Evolutionary conservation across 345 rosid genomes (phyloP), one percentile per base, ranked within the genome.

Genomic region (Anastatica hierochuntica): DNA sequence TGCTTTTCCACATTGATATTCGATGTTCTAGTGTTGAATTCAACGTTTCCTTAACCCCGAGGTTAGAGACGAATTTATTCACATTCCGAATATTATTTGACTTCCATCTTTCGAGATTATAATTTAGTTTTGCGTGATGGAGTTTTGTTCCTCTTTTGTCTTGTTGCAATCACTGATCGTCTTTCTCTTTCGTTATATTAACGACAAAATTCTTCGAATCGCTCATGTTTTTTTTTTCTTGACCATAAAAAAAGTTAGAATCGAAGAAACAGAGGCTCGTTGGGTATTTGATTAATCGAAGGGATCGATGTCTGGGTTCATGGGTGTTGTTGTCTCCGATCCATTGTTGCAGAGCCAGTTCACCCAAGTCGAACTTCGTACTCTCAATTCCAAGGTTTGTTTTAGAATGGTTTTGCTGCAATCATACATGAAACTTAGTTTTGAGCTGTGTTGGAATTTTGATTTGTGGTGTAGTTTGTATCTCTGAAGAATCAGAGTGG

Each of bases 361-460:
- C 67, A 83, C 87, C 1, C 96, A 90, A 73, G 85, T 82, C 14
- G 96, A 87, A 66, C 95, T 90, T 68, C 95, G 85, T 12, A 73
- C 85, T 73, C 95, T 90, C 51, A 71, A 74, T 44, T 63, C 96
- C 13, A 86, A 82, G 74, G 98, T 86, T 60, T 49, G 7, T 10
- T 14, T 40, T 17, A 24, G 33, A 16, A 51, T 37, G 27, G 4
- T 27, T 7, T 9, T 11, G 6, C 17, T 46, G 12, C 6, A 38
- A 49, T 56, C 15, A 14, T n/a, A n/a, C n/a, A 35, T 53, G 40
- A 13, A 39, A 14, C 7, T 23, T 21, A 9, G 20, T 43, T 26
- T 36, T 5, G n/a, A 14, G 31, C 7, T 14, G 7, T 16, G 43
- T 40, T 6, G 3, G 12, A 8, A 1, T 33, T 5, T 8, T 34